Evolutionary conservation across 148 eudicot species (phyloP).

Genomic region (Vaccinium myrtillus): DNA sequence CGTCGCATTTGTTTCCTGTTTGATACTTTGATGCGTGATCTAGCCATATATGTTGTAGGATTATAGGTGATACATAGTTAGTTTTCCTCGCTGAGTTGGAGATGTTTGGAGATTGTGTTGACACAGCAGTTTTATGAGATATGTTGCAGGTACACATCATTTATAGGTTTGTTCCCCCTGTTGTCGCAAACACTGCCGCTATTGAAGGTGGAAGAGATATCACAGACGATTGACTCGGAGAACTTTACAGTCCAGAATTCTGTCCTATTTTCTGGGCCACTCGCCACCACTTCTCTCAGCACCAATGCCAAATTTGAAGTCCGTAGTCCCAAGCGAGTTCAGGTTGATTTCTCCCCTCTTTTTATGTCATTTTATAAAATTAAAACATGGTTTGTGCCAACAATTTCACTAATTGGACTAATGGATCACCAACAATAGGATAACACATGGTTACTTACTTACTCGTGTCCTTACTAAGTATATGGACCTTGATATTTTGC

Average conservation of each 20-base stretch:
- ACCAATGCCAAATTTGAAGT: slow-evolving; percentile 92
- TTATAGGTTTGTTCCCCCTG: slow-evolving; percentile 71
- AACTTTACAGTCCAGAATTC: slow-evolving; percentile 83
- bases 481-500: neutral
- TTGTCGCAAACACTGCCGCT: slow-evolving; percentile 54
- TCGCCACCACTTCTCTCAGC: slow-evolving; percentile 75
- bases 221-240: slow-evolving; percentile 82
- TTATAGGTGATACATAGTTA: neutral
- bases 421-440: neutral
- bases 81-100: neutral
- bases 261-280: slow-evolving; percentile 71
- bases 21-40: too few relatives aligned
- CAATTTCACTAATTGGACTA: neutral
- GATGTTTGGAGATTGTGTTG: neutral
- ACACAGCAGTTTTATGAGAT: neutral
- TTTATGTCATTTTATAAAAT: neutral
- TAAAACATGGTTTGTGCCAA: neutral
- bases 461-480: neutral
- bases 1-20: too few relatives aligned
- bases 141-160: slow-evolving; percentile 77
- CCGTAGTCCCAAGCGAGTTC: slow-evolving; percentile 90
- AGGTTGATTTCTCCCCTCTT: slow-evolving; percentile 41
- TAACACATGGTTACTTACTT: neutral
- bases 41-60: neutral
- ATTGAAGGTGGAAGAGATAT: slow-evolving; percentile 84